phyloP scores from a whole-genome alignment of 2,329 filamentous ascomycete genomes.

The Aspergillus proliferans region DNA sequence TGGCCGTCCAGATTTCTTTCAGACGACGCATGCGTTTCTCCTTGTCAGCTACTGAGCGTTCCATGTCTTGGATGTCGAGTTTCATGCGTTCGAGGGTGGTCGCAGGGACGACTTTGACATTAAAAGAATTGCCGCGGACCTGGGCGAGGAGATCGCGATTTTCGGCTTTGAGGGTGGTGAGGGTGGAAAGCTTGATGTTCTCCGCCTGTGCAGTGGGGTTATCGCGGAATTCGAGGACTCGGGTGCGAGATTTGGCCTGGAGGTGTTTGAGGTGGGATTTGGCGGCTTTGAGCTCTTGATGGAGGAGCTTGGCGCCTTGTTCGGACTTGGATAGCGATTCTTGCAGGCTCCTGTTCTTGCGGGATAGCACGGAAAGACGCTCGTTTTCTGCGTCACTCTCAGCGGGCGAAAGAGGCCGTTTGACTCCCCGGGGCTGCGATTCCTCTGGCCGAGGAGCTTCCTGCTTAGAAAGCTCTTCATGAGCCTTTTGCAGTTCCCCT shows the following conservation, averaged over 20 bases:
- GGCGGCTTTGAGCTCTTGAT: constrained; percentile 67
- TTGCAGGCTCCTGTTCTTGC: constrained; percentile 81
- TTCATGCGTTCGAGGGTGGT: constrained; percentile 70
- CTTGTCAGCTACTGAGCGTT: constrained; percentile 59
- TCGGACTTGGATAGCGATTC: constrained; percentile 66
- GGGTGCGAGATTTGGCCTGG: constrained; percentile 65
- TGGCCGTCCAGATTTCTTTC: constrained; percentile 86
- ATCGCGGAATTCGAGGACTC: constrained; percentile 77
- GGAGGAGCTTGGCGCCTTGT: constrained; percentile 62
- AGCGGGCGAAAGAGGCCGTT: constrained; percentile 58
- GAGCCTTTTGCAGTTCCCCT: constrained; percentile 66
- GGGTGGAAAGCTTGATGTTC: constrained; percentile 73
- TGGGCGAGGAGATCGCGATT: constrained; percentile 76
- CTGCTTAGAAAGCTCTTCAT: constrained; percentile 64
- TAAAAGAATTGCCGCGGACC: constrained; percentile 48
- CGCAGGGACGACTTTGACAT: constrained; percentile 62
- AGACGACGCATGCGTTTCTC: constrained; percentile 80
- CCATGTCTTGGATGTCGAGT: constrained; percentile 66
- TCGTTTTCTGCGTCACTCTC: constrained; percentile 54
- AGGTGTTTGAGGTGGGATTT: constrained; percentile 65
- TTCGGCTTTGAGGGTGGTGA: constrained; percentile 71
- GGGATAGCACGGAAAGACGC: constrained; percentile 72
- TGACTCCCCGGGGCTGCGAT: constrained; percentile 47
- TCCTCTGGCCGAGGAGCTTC: constrained; percentile 47
- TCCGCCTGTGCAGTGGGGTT: constrained; percentile 87